Evolutionary conservation across 139 green algal species (phyloP), one percentile per base, ranked within the genome.

Genomic region (Auxenochlorella pyrenoidosa): DNA sequence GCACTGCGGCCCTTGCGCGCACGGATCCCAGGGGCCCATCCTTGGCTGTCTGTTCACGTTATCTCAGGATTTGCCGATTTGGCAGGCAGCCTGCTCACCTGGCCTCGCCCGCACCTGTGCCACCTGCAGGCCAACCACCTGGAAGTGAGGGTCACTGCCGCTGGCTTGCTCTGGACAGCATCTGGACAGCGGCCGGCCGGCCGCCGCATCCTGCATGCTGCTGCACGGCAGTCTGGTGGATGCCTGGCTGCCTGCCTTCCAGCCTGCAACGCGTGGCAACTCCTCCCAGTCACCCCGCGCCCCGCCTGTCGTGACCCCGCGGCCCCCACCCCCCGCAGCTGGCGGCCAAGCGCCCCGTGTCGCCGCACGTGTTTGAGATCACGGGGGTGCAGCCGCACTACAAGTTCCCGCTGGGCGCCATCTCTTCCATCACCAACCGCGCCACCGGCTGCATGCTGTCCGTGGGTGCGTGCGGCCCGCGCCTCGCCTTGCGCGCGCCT

Each of bases 361-460:
- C 96, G 0, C 97, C 97, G 4, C 94, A 99, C 84, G 95, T 99
- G 24, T 94, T 99, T 80, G 95, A 97, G 77, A 90, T 98, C 36
- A 94, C 96, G 88, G 89, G 89, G 54, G 79, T 89, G 59, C 66
- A 88, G 34, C 79, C 91, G 16, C 97, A 99, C 88, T 99, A 99
- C 91, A 97, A 97, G 86, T 95, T 99, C 65, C 97, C 97, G 2
- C 73, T 95, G 72, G 94, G 92, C 1, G 96, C 97, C 10, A 59
- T 98, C 0, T 95, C 89, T 51, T 99, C 97, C 13, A 97, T 99
- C 85, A 89, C 93, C 24, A 99, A 99, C 90, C 90, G 97, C 30
- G 96, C 94, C 26, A 98, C 96, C 1, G 97, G 97, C 6, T 87
- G 92, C 28, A 91, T 89, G 36, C 85, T 98, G 30, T 86, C 68